A percentile compares a stretch with the other conserved stretches of the same genome.
Evolutionary conservation across 305 asterid genomes (phyloP).

Genomic region (Stenogyne calaminthoides): DNA sequence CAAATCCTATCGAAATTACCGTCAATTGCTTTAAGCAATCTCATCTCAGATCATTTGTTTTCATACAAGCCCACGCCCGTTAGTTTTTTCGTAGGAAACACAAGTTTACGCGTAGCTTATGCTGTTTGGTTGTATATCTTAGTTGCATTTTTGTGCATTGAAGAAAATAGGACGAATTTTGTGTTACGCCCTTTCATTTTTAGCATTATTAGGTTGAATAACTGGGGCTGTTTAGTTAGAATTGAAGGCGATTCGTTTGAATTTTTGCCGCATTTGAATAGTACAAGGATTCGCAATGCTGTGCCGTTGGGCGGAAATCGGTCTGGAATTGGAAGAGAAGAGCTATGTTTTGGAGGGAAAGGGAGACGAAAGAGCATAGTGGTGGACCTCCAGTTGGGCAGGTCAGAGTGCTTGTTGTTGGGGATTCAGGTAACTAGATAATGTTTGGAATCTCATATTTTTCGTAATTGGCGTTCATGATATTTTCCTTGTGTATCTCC

Average conservation of each 20-base stretch:
- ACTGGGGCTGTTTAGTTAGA: slow-evolving; percentile 12
- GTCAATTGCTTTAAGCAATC: slow-evolving; percentile 8
- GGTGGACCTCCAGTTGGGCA: slow-evolving; percentile 94
- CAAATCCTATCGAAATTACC: neutral
- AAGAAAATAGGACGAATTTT: slow-evolving; percentile 25
- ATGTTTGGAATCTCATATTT: neutral
- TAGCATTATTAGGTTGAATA: slow-evolving; percentile 12
- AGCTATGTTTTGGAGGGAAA: slow-evolving; percentile 88
- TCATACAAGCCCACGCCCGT: slow-evolving; percentile 18
- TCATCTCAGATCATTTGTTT: slow-evolving; percentile 28
- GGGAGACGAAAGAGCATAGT: slow-evolving; percentile 59
- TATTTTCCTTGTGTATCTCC: neutral
- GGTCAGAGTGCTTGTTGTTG: slow-evolving; percentile 89
- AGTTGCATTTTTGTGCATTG: slow-evolving; percentile 20
- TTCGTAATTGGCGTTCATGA: neutral
- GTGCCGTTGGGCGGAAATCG: slow-evolving; percentile 27
- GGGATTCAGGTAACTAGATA: slow-evolving; percentile 53
- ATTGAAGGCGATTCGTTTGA: slow-evolving; percentile 20
- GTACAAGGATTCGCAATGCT: slow-evolving; percentile 29
- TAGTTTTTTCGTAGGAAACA: slow-evolving; percentile 10
- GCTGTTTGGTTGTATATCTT: slow-evolving; percentile 24
- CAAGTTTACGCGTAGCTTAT: neutral
- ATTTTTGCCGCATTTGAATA: slow-evolving; percentile 10
- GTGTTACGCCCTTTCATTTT: slow-evolving; percentile 13
- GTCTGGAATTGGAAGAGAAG: slow-evolving; percentile 24